These are phyloP conservation scores for Deuterostichococcus epilithicus DNA, from an alignment of 139 green algal species.

Conservation along the genomic window DNA sequence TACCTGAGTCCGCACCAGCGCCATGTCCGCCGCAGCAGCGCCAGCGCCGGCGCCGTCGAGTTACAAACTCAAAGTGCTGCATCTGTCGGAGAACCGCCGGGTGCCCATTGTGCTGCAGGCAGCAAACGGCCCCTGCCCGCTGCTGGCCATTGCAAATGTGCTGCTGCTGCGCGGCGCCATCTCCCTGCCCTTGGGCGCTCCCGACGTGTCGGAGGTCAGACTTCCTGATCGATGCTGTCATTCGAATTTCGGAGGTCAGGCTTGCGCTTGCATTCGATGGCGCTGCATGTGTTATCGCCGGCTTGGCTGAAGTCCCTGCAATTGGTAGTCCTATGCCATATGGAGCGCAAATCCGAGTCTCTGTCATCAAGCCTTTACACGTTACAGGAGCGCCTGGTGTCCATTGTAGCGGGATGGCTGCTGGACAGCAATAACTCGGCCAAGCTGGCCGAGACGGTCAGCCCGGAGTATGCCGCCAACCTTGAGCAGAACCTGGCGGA, in stretches of 20 bases:
- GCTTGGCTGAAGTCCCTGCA: not conserved
- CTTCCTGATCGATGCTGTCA: not conserved
- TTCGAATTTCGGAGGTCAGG: not conserved
- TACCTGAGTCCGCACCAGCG: too few species aligned
- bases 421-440: slow-evolving; percentile 59
- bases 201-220: slow-evolving; percentile 40
- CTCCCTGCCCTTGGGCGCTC: slow-evolving; percentile 35
- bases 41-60: not conserved
- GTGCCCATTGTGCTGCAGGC: slow-evolving; percentile 84
- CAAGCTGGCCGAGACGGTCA: not conserved
- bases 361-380: not conserved
- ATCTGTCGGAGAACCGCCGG: slow-evolving; percentile 30
- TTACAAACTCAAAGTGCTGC: slow-evolving; percentile 51
- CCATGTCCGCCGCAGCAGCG: not conserved
- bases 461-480: slow-evolving; percentile 43
- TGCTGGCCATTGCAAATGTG: slow-evolving; percentile 87
- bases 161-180: slow-evolving; percentile 71
- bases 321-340: not conserved
- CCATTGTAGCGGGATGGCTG: slow-evolving; percentile 68
- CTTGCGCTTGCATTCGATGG: too few species aligned
- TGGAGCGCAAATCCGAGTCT: not conserved
- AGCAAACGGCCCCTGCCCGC: slow-evolving; percentile 89
- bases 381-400: slow-evolving; percentile 56
- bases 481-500: slow-evolving; percentile 53
- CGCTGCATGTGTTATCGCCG: not conserved